Conservation (phyloP, 495 filamentous ascomycete genomes). For the Aspergillus bridgeri region DNA sequence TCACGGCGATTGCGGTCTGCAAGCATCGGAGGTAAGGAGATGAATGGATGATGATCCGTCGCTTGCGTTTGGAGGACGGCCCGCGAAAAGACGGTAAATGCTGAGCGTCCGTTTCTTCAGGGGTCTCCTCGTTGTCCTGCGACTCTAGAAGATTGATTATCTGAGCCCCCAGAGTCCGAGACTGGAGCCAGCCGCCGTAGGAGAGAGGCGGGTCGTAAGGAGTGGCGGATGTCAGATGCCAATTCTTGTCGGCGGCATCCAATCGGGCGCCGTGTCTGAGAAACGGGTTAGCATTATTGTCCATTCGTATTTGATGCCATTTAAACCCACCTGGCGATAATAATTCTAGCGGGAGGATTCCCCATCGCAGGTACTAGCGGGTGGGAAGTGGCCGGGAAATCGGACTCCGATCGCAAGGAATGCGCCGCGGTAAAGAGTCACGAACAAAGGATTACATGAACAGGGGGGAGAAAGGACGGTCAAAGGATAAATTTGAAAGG, state of each 20-base stretch:
- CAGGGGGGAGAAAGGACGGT: neutral
- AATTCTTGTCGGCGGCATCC: constrained; percentile 88
- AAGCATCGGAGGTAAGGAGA: constrained; percentile 92
- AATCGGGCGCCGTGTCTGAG: constrained; percentile 87
- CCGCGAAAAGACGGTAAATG: constrained; percentile 16
- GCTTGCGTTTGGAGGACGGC: constrained; percentile 16
- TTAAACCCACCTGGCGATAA: constrained; percentile 70
- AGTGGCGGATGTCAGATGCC: constrained; percentile 91
- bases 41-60: constrained; percentile 77
- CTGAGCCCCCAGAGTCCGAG: constrained; percentile 69
- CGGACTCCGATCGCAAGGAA: neutral
- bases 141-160: constrained; percentile 69
- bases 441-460: neutral
- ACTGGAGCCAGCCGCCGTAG: constrained; percentile 89
- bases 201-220: constrained; percentile 96
- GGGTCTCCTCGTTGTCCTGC: constrained; percentile 24
- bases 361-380: constrained; percentile 37
- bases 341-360: constrained; percentile 62
- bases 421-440: neutral
- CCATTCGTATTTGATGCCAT: neutral
- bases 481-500: neutral
- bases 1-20: constrained; percentile 87
- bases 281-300: neutral
- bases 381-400: neutral
- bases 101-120: constrained; percentile 16